A percentile compares a stretch with the other conserved stretches of the same genome.
Evolutionary conservation across 2,329 filamentous ascomycete genomes (phyloP).

Genomic region (Botrytis galanthina): DNA sequence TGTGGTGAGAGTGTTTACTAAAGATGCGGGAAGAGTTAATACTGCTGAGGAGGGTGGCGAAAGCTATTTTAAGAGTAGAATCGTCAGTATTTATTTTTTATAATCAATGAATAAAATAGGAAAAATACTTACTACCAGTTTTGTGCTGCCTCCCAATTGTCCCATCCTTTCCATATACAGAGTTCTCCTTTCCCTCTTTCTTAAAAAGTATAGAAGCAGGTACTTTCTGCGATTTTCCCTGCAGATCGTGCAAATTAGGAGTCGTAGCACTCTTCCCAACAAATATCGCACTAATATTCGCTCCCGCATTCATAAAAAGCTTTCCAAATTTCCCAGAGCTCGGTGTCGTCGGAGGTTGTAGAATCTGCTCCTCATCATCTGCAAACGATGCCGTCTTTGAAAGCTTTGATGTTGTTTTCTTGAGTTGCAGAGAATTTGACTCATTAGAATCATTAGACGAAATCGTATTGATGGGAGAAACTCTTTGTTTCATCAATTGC

Average conservation of each 20-base stretch:
- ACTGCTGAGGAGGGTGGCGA: not conserved
- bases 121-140: not conserved
- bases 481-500: not conserved
- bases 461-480: not conserved
- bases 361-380: not conserved
- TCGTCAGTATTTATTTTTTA: not conserved
- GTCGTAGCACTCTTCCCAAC: not conserved
- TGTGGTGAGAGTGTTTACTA: not conserved
- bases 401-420: not conserved
- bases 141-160: not conserved
- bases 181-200: not conserved
- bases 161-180: not conserved
- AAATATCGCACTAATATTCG: slow-evolving; percentile 9
- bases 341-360: not conserved
- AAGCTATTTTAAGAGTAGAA: not conserved
- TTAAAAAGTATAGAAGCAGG: not conserved
- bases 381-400: not conserved
- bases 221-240: not conserved
- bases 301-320: slow-evolving; percentile 1
- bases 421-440: not conserved
- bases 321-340: not conserved
- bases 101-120: not conserved
- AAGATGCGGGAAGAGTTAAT: not conserved
- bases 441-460: not conserved
- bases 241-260: not conserved